Conservation (phyloP, 176 grass and related monocot species). For the Olyra latifolia region DNA sequence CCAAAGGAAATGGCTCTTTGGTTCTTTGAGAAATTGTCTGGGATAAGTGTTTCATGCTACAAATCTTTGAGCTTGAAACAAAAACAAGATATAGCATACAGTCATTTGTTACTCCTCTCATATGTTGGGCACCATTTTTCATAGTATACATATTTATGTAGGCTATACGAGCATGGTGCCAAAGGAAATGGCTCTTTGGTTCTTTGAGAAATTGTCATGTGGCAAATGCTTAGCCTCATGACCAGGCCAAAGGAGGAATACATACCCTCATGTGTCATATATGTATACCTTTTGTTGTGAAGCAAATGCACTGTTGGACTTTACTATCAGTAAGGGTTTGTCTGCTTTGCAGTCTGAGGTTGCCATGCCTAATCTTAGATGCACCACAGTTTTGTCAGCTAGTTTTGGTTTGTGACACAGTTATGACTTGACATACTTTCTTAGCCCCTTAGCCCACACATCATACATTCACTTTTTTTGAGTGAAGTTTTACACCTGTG, state of each 20-base stretch:
- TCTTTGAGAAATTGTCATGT: constrained; percentile 23
- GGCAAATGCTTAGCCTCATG: constrained; percentile 9
- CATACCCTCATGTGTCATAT: not conserved
- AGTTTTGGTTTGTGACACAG: no score
- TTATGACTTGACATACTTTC: no score
- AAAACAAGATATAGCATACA: not conserved
- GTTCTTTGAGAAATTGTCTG: constrained; percentile 23
- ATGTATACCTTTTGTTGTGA: constrained; percentile 11
- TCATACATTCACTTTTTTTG: no score
- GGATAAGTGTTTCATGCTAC: not conserved
- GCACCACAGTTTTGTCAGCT: no score
- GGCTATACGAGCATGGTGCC: constrained; percentile 54
- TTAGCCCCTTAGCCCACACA: no score
- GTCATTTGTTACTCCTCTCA: constrained; percentile 1
- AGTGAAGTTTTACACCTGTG: no score
- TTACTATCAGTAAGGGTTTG: not conserved
- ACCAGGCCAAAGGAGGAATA: constrained; percentile 30
- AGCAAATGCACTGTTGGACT: not conserved
- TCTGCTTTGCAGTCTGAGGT: no score
- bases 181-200: constrained; percentile 47
- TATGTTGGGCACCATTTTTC: constrained; percentile 42
- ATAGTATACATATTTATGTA: constrained; percentile 41
- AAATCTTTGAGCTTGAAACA: constrained; percentile 13
- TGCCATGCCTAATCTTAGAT: no score
- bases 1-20: constrained; percentile 48